Evolutionary conservation across 192 early-diverging fungal genomes (phyloP), one percentile per base, ranked within the genome.

Genomic region (Backusella tuberculispora): DNA sequence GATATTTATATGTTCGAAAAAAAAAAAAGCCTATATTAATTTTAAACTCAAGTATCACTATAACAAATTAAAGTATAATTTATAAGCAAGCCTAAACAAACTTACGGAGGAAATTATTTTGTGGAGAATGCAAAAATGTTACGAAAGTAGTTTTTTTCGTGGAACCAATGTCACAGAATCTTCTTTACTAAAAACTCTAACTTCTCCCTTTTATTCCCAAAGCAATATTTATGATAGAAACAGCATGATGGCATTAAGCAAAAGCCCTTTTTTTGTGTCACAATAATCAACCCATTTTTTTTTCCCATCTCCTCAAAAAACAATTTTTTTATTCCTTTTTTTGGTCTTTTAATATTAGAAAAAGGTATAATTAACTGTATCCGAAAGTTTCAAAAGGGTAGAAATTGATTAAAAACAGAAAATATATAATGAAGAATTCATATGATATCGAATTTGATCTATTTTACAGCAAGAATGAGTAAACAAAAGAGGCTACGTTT

Each of bases 331-430:
- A 60, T 60, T 60, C 24, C 53, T 60, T 60, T 24, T 56, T 60
- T 60, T 60, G 53, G 53, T 60, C 3, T 60, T 60, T 60, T 60
- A 60, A n/a, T 60, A 60, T 10, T 60, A 60, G 53, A 60, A 60
- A 34, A 24, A 26, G 53, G 53, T 2, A 60, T 60, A 60, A 26
- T 60, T 60, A 13, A 60, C 53, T 60, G 21, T 26, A 60, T 60
- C 2, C 5, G 53, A 60, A 24, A 13, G 26, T 60, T 48, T 48
- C n/a, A 48, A 17, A 53, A 53, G 6, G 21, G 50, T 21, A 53
- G 21, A 53, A 7, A 21, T 53, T 47, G 5, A 47, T 9, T 43
- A 2, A 9, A 43, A 43, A 43, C 10, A 43, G 42, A 43, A 43
- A 43, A 43, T 43, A 42, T 42, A 43, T 43, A 43, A 43, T 10